Percentiles rank a stretch among this genome's conserved stretches.
Conservation (phyloP, 495 filamentous ascomycete genomes). For the Penicillium atrosanguineum region DNA sequence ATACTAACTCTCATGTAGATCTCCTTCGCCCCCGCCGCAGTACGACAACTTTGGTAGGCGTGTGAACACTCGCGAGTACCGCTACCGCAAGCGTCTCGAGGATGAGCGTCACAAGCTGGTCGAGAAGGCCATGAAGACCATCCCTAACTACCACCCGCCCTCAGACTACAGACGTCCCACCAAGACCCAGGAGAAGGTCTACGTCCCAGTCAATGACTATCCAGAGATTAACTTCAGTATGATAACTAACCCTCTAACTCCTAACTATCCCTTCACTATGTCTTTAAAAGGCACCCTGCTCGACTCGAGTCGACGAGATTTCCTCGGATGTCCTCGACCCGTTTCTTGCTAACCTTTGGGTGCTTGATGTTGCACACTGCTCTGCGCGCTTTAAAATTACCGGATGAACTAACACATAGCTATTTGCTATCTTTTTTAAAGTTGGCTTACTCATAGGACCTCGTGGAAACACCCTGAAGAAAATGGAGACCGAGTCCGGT, state of each 20-base stretch:
- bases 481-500: slow-evolving; percentile 95
- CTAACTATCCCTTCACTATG: slow-evolving; percentile 56
- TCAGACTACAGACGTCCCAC: slow-evolving; percentile 96
- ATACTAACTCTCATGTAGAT: slow-evolving; percentile 53
- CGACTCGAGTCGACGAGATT: slow-evolving; percentile 46
- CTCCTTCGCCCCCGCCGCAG: slow-evolving; percentile 90
- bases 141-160: slow-evolving; percentile 96
- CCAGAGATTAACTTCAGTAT: slow-evolving; percentile 99
- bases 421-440: slow-evolving; percentile 76
- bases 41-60: slow-evolving; percentile 98
- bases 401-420: slow-evolving; percentile 78
- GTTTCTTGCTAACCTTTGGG: slow-evolving; percentile 58
- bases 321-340: slow-evolving; percentile 41
- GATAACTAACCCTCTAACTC: slow-evolving; percentile 98
- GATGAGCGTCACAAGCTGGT: slow-evolving; percentile 97
- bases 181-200: slow-evolving; percentile 99
- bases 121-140: slow-evolving; percentile 96
- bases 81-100: slow-evolving; percentile 95
- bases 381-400: slow-evolving; percentile 41
- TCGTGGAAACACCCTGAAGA: slow-evolving; percentile 98
- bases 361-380: slow-evolving; percentile 38
- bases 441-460: slow-evolving; percentile 99
- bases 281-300: slow-evolving; percentile 48
- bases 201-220: slow-evolving; percentile 99
- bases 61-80: slow-evolving; percentile 96